Conservation (phyloP, 768 basidiomycete genomes). For the Phanerochaete carnosa region DNA sequence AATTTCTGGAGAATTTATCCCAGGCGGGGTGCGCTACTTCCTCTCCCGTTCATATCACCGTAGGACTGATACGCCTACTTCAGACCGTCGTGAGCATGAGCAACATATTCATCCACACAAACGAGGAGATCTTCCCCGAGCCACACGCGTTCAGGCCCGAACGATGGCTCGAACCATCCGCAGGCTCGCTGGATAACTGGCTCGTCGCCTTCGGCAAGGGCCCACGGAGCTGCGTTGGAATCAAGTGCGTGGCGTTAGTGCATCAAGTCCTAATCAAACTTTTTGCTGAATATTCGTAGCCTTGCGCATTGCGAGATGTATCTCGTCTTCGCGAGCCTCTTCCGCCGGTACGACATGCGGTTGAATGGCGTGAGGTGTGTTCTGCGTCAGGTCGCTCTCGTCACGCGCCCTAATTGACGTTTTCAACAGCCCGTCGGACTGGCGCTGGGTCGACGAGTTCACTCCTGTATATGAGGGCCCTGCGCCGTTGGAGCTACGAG, state of each 20-base stretch:
- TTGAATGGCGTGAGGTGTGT: slow-evolving; percentile 13
- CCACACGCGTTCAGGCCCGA: slow-evolving; percentile 38
- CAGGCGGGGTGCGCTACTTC: slow-evolving; percentile 36
- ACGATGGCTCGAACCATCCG: slow-evolving; percentile 36
- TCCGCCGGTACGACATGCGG: slow-evolving; percentile 33
- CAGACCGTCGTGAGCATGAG: slow-evolving; percentile 39
- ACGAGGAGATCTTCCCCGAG: slow-evolving; percentile 31
- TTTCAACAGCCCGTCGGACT: not conserved
- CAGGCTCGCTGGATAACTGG: no score
- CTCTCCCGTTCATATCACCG: not conserved
- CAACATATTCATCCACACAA: slow-evolving; percentile 31
- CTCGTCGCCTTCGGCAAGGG: slow-evolving; percentile 17
- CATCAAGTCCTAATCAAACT: no score
- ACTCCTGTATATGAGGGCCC: slow-evolving; percentile 4
- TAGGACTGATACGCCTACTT: not conserved
- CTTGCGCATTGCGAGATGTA: slow-evolving; percentile 43
- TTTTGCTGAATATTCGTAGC: slow-evolving; percentile 21
- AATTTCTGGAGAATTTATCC: slow-evolving; percentile 34
- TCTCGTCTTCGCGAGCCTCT: slow-evolving; percentile 36
- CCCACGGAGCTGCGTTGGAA: slow-evolving; percentile 39
- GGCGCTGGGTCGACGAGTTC: not conserved
- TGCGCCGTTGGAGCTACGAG: not conserved
- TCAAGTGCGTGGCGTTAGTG: no score
- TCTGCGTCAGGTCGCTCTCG: not conserved
- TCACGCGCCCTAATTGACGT: not conserved